Evolutionary conservation across 106 monocot species (phyloP), one percentile per base, ranked within the genome.

Genomic region (Platanthera guangdongensis): DNA sequence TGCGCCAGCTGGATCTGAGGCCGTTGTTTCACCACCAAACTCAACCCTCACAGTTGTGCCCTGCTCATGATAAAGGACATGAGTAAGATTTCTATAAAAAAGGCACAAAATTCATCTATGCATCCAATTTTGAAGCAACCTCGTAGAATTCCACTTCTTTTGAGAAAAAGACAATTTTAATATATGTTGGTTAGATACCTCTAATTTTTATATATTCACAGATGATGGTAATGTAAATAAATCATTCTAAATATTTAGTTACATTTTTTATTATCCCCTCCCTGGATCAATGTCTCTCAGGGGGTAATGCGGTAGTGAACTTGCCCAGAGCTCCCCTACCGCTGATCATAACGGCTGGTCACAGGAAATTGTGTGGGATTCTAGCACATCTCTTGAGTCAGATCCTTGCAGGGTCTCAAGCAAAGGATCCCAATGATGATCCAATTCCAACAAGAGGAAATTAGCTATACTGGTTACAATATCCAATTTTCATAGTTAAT

Each of bases 21-120:
- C 84, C 9, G 86, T 89, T 21, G 95, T 95, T 59, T 71, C 79
- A 76, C 89, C 95, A 57, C 95, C 93, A 84, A 93, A 90, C 73
- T 96, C 95, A 47, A 96, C 87, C 76, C 93, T 89, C 68, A 93
- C 90, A 0, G 86, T 85, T 51, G 82, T 90, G 16, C 95, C 93
- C 95, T 96, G 81, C 30, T 21, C 45, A 19, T 28, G n/a, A 52
- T 28, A 62, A 30, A 39, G 50, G 5, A 47, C 30, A 60, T 21
- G 32, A 39, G 12, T 22, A 71, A 60, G 8, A 7, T 22, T 45
- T 47, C 12, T 21, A 53, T 25, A 67, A 32, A 48, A 19, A 69
- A 69, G 15, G 32, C 45, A 47, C 69, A 69, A 47, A 69, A 28
- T 69, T 46, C 21, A 69, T 69, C 10, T 69, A 46, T 22, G 39